Evolutionary conservation across 2,329 filamentous ascomycete species (phyloP).

Genomic region (Trichophyton verrucosum): DNA sequence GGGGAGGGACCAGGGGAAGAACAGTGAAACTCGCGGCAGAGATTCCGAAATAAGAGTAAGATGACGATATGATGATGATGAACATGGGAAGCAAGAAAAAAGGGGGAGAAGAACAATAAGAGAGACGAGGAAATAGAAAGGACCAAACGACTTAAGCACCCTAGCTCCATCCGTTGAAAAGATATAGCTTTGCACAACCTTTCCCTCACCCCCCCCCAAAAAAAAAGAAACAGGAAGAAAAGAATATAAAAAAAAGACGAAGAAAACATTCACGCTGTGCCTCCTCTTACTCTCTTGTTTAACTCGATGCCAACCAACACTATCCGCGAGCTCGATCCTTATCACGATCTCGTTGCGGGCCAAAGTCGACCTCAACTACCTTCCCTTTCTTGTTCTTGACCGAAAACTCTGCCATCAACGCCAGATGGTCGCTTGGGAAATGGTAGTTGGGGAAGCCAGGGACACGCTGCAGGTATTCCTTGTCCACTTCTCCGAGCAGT

Average conservation of each 20-base stretch:
- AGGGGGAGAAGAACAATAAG: background rate
- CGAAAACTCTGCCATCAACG: conserved; percentile 77
- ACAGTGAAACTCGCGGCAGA: conserved; percentile 19
- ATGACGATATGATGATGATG: conserved; percentile 9
- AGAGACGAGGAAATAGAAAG: background rate
- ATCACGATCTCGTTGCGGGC: conserved; percentile 31
- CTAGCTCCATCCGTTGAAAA: conserved; percentile 20
- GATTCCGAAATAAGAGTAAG: conserved; percentile 28
- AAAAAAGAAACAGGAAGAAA: background rate
- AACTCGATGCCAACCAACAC: background rate
- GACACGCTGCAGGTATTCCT: conserved; percentile 70
- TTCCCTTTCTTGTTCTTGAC: conserved; percentile 82
- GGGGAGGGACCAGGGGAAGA: conserved; percentile 6
- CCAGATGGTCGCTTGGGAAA: conserved; percentile 86
- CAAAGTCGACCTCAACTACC: conserved; percentile 51
- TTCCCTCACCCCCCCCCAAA: conserved; percentile 28
- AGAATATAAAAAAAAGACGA: background rate
- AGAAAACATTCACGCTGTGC: conserved; percentile 14
- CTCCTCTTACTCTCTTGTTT: conserved; percentile 1
- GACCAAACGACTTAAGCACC: conserved; percentile 20
- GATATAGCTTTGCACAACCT: conserved; percentile 23
- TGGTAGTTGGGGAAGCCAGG: conserved; percentile 90
- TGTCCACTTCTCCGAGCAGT: conserved; percentile 74
- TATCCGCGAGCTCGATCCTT: conserved; percentile 18
- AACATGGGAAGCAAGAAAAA: background rate